Conservation (phyloP, 495 filamentous ascomycete species). For the Xylaria sp. region DNA sequence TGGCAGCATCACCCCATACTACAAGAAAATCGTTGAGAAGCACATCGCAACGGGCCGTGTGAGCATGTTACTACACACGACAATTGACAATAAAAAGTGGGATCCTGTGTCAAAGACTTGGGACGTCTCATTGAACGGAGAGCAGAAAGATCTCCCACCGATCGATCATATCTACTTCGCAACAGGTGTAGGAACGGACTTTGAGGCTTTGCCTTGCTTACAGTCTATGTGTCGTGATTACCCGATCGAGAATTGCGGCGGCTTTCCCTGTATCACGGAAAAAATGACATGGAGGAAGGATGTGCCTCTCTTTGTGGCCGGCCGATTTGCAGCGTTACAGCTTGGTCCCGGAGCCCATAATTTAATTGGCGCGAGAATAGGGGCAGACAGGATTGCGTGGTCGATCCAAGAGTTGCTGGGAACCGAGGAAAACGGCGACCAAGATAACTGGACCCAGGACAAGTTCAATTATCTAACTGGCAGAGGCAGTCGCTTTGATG, state of each 20-base stretch:
- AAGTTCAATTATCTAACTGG: constrained; percentile 42
- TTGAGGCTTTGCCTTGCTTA: constrained; percentile 58
- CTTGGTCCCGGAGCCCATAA: constrained; percentile 68
- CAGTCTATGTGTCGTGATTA: constrained; percentile 57
- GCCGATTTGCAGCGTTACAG: constrained; percentile 62
- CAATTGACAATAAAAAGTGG: constrained; percentile 43
- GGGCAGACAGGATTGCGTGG: constrained; percentile 69
- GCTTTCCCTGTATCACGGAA: constrained; percentile 67
- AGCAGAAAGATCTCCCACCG: constrained; percentile 55
- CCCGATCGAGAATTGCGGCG: constrained; percentile 59
- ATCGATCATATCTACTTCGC: constrained; percentile 73
- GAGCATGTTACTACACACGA: constrained; percentile 58
- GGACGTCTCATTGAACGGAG: constrained; percentile 56
- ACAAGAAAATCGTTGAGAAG: constrained; percentile 59
- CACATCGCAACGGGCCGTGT: constrained; percentile 53
- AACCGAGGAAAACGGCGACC: constrained; percentile 31
- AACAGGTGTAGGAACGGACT: constrained; percentile 62
- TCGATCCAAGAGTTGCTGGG: constrained; percentile 58
- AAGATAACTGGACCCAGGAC: constrained; percentile 28
- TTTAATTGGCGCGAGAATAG: constrained; percentile 67
- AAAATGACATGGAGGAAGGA: constrained; percentile 63
- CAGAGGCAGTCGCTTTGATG: constrained; percentile 38
- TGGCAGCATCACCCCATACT: constrained; percentile 66
- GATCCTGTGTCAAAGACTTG: constrained; percentile 51
- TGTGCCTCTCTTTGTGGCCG: constrained; percentile 67